phyloP scores from a whole-genome alignment of 164 flowering plant species.

The Sedum album region DNA sequence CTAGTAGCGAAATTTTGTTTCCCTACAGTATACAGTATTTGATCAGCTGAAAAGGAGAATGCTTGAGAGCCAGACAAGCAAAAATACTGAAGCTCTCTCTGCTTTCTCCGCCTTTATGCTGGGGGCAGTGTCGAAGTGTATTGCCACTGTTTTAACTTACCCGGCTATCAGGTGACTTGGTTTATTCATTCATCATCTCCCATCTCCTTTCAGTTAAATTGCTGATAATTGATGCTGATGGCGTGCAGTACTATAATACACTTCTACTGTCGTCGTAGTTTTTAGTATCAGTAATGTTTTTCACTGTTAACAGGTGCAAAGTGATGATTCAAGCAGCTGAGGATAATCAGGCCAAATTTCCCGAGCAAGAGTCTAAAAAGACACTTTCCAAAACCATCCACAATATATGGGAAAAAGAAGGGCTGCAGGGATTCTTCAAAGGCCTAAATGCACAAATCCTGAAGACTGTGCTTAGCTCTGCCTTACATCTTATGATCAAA shows the following conservation, averaged over 20 bases:
- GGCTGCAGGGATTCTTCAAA: slow-evolving; percentile 57
- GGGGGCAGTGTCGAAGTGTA: slow-evolving; percentile 75
- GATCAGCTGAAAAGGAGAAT: slow-evolving; percentile 74
- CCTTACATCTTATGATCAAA: slow-evolving; percentile 73
- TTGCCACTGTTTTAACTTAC: slow-evolving; percentile 69
- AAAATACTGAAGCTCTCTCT: slow-evolving; percentile 42
- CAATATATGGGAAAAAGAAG: slow-evolving; percentile 62
- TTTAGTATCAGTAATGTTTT: background rate
- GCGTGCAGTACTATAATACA: background rate
- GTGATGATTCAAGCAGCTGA: slow-evolving; percentile 80
- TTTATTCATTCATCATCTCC: slow-evolving; percentile 6
- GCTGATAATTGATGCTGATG: background rate
- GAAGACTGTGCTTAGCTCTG: slow-evolving; percentile 70
- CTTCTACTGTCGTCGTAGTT: background rate
- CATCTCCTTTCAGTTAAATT: background rate
- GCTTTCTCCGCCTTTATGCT: slow-evolving; percentile 66
- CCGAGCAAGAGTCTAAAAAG: slow-evolving; percentile 22
- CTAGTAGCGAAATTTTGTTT: background rate
- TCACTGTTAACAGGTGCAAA: slow-evolving; percentile 50
- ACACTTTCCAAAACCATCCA: slow-evolving; percentile 32
- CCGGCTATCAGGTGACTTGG: slow-evolving; percentile 70
- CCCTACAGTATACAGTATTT: slow-evolving; percentile 70
- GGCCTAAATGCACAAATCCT: slow-evolving; percentile 66
- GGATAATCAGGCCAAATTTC: slow-evolving; percentile 25
- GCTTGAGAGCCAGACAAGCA: slow-evolving; percentile 23